A percentile compares a stretch with the other conserved stretches of the same genome.
phyloP scores from a whole-genome alignment of 306 rosid genomes.

The Erythrophleum fordii region DNA sequence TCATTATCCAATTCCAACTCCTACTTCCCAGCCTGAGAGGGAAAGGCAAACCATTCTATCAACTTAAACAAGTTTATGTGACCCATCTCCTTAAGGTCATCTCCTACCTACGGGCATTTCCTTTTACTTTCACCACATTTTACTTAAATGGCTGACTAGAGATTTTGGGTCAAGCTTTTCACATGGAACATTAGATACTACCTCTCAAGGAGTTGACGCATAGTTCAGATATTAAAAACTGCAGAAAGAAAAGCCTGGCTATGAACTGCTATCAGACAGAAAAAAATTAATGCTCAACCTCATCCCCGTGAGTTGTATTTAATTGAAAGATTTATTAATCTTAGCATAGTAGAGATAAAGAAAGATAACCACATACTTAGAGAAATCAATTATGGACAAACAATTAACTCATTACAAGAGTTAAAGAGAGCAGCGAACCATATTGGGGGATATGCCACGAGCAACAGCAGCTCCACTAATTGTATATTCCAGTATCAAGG shows the following conservation, averaged over 20 bases:
- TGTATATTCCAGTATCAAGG: conserved; percentile 85
- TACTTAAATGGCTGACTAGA: not conserved
- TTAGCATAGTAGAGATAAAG: conserved; percentile 14
- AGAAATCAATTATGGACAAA: conserved; percentile 17
- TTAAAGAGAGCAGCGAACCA: conserved; percentile 53
- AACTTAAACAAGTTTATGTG: not conserved
- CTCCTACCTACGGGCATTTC: no score
- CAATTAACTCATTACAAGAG: conserved; percentile 10
- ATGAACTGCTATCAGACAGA: not conserved
- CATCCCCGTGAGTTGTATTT: not conserved
- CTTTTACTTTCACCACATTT: not conserved
- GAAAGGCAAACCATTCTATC: not conserved
- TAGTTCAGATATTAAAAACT: no score
- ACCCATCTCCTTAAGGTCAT: not conserved
- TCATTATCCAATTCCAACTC: not conserved
- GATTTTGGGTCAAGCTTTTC: not conserved
- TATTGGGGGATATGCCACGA: conserved; percentile 90
- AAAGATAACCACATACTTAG: conserved; percentile 7
- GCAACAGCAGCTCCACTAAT: conserved; percentile 91
- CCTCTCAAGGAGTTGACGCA: no score
- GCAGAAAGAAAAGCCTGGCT: not conserved
- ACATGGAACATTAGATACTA: no score
- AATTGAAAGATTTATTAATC: not conserved
- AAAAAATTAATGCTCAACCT: not conserved
- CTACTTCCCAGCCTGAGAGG: not conserved